Evolutionary conservation across 2,329 filamentous ascomycete species (phyloP), one percentile per base, ranked within the genome.

Genomic region (Botrytis paeoniae): DNA sequence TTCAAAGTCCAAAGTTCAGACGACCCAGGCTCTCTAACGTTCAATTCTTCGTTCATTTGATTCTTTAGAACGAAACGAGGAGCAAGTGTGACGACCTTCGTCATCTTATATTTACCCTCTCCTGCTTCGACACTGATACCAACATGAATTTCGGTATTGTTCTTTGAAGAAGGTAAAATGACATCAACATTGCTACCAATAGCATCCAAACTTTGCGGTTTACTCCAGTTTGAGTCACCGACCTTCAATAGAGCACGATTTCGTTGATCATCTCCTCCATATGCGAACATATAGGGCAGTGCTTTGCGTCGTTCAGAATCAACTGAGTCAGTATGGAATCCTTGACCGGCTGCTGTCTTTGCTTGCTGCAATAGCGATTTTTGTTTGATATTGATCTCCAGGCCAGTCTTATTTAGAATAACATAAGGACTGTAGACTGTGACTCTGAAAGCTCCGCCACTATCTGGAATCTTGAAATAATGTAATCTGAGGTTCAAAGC

Each of bases 91-190:
- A 99, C 93, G 20, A 98, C 92, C 84, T 97, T 98, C 29, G 94
- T 97, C 85, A 99, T 86, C 82, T 97, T 98, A 85, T 98, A 99
- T 83, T 99, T 99, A 79, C 96, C 96, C 79, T 97, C 92, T 18
- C 96, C 96, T 73, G 97, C 92, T 73, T 93, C 90, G 43, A 99
- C 91, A 2, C 92, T 95, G 66, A 99, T 90, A 64, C 96, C 96
- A 10, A 97, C 87, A 79, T 98, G 94, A 79, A 98, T 95, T 81
- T 99, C 96, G 3, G 91, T 91, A 73, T 86, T 87, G 75, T 88
- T 85, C 60, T 87, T 88, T 2, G 88, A 83, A 0, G 94, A 93
- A 68, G 92, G 92, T 48, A 99, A 86, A 48, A 96, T 89, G 51
- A 97, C 93, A 78, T 98, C 95, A 25, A 94, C 92, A 0, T 92